Evolutionary conservation across 2,329 filamentous ascomycete species (phyloP), one percentile per base, ranked within the genome.

Genomic region (Boeremia lycopersici): DNA sequence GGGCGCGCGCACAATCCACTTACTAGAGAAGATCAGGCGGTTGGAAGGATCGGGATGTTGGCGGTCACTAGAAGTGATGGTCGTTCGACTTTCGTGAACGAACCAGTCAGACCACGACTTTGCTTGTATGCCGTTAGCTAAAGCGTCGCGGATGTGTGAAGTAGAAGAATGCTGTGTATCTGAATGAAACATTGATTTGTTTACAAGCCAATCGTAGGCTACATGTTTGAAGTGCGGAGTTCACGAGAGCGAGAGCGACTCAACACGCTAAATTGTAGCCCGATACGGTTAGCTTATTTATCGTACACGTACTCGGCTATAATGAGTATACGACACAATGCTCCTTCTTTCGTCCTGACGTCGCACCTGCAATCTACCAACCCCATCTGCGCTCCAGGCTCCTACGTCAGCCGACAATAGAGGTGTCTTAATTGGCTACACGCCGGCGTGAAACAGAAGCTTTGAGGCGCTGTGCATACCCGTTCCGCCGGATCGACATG

Each of bases 261-360:
- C 5, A 23, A 5, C 26, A 53, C 19, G 1, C 3, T 5, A 10
- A n/a, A 30, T 39, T 48, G 9, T n/a, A 30, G 33, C 23, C 17
- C 0, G 1, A 12, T 4, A 1, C 0, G 26, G 39, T 19, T 51
- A 40, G 30, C 26, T 31, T 17, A 1, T 2, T 10, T 33, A 4
- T 3, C 34, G 26, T 53, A 48, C 12, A 41, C 43, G 51, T 53
- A 53, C 34, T 53, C 51, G 51, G 39, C 15, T 53, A 39, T 34
- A 7, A n/a, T n/a, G 11, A 6, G n/a, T 39, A 44, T 53, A 53
- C 51, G 51, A 53, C 28, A 15, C 15, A 39, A n/a, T 48, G 44
- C 44, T 33, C 28, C 39, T 44, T 30, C 31, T 13, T 38, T 33
- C 38, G 26, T 34, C 31, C 42, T 47, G 17, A 29, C 38, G 38